A percentile compares a stretch with the other conserved stretches of the same genome.
phyloP scores from a whole-genome alignment of 768 basidiomycete genomes.

The Tephrocybe sp. region DNA sequence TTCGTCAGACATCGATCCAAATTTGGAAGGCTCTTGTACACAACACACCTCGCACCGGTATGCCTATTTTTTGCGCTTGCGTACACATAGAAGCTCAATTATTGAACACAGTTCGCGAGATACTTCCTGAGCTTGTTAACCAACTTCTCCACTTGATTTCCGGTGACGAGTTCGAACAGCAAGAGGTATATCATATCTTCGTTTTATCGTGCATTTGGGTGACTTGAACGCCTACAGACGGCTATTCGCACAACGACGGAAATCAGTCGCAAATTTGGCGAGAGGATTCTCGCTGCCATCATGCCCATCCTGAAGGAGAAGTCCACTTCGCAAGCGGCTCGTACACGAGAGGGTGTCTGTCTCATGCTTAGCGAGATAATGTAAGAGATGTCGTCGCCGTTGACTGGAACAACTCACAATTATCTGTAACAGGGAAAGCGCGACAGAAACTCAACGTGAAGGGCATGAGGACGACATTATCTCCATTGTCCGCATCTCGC shows the following conservation, averaged over 20 bases:
- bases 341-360: slow-evolving; percentile 83
- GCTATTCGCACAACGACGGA: slow-evolving; percentile 87
- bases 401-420: not conserved
- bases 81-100: not conserved
- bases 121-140: slow-evolving; percentile 79
- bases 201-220: slow-evolving; percentile 6
- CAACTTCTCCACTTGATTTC: slow-evolving; percentile 81
- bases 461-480: slow-evolving; percentile 90
- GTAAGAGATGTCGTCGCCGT: slow-evolving; percentile 40
- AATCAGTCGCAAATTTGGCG: slow-evolving; percentile 93
- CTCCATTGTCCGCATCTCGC: slow-evolving; percentile 73
- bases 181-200: slow-evolving; percentile 59
- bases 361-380: slow-evolving; percentile 86
- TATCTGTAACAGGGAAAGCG: slow-evolving; percentile 60
- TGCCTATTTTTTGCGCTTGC: slow-evolving; percentile 8
- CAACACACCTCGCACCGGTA: slow-evolving; percentile 90
- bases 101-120: slow-evolving; percentile 69
- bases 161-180: slow-evolving; percentile 78
- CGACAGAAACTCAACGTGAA: slow-evolving; percentile 81
- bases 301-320: slow-evolving; percentile 74
- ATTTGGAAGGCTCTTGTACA: slow-evolving; percentile 99
- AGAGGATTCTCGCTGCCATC: slow-evolving; percentile 83
- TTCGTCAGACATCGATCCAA: slow-evolving; percentile 88
- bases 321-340: slow-evolving; percentile 59
- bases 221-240: too few relatives aligned